Conservation (phyloP, 345 rosid species). For the Ceriops tagal region DNA sequence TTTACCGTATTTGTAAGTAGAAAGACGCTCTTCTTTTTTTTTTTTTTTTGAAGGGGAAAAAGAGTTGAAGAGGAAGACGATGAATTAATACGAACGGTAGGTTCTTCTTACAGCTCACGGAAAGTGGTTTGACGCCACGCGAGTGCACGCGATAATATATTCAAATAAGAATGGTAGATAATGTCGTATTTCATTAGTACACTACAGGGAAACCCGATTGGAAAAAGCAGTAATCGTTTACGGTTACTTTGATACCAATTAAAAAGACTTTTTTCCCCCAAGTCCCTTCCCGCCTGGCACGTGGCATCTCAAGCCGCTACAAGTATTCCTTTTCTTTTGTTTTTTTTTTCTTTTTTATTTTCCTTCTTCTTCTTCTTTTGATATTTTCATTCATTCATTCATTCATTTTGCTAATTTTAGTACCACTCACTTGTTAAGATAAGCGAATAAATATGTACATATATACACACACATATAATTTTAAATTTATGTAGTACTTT, state of each 20-base stretch:
- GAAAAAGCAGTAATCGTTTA: neutral
- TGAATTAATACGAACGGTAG: neutral
- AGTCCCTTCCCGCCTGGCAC: neutral
- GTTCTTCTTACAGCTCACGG: constrained; percentile 25
- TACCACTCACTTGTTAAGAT: too few species aligned
- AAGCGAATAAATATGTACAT: too few species aligned
- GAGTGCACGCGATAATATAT: neutral
- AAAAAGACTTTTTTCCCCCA: constrained; percentile 8
- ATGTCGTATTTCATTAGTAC: neutral
- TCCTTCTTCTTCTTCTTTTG: too few species aligned
- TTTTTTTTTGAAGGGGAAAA: neutral
- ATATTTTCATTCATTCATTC: too few species aligned
- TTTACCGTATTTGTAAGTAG: constrained; percentile 9
- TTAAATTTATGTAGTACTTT: too few species aligned
- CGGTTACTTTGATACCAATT: neutral
- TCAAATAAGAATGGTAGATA: constrained; percentile 31
- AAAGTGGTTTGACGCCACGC: constrained; percentile 31
- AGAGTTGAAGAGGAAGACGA: constrained; percentile 5
- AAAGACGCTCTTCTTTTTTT: constrained; percentile 2
- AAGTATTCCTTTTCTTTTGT: too few species aligned
- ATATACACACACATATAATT: too few species aligned
- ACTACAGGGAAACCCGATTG: neutral
- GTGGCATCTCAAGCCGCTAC: neutral
- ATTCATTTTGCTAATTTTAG: too few species aligned
- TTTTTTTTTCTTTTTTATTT: too few species aligned